Percentiles rank a stretch among this genome's conserved stretches.
These are phyloP conservation scores for Acephala macrosclerotiorum DNA, from an alignment of 2,329 filamentous ascomycete genomes.

Conservation along the genomic window DNA sequence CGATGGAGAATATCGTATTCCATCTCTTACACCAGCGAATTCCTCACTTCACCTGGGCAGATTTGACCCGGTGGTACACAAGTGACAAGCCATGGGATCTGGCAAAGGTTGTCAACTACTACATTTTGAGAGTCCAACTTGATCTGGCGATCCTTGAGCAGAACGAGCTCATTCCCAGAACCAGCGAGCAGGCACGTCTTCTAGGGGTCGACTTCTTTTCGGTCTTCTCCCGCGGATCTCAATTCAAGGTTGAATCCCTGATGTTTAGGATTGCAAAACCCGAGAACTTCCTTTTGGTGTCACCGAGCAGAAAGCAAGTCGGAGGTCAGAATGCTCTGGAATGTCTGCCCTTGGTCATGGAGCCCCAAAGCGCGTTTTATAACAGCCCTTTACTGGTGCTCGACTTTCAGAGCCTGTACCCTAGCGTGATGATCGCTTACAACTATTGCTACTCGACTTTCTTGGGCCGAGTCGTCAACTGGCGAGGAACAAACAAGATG, in stretches of 20 bases:
- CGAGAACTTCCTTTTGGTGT: conserved; percentile 90
- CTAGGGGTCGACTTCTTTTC: conserved; percentile 97
- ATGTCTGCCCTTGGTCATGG: conserved; percentile 95
- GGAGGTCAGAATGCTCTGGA: conserved; percentile 94
- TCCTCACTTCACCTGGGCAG: conserved; percentile 83
- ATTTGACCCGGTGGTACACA: conserved; percentile 83
- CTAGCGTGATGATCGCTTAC: conserved; percentile 98
- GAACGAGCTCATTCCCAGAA: conserved; percentile 87
- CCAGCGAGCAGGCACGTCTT: conserved; percentile 91
- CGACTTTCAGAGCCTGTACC: conserved; percentile 96
- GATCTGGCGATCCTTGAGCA: conserved; percentile 91
- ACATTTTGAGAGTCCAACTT: conserved; percentile 75
- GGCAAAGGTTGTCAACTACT: conserved; percentile 79
- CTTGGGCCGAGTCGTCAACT: conserved; percentile 82
- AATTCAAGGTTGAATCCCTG: conserved; percentile 98
- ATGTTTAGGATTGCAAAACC: conserved; percentile 99
- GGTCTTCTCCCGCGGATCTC: conserved; percentile 91
- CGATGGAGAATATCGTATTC: conserved; percentile 94
- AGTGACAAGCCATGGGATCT: conserved; percentile 74
- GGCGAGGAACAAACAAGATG: conserved; percentile 95
- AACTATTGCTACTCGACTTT: conserved; percentile 99
- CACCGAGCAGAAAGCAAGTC: conserved; percentile 90
- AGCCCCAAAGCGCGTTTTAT: conserved; percentile 95
- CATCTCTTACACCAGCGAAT: conserved; percentile 87
- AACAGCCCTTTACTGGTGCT: conserved; percentile 87